phyloP scores from a whole-genome alignment of 2,329 filamentous ascomycete species.

The Basipetospora chlamydospora region DNA sequence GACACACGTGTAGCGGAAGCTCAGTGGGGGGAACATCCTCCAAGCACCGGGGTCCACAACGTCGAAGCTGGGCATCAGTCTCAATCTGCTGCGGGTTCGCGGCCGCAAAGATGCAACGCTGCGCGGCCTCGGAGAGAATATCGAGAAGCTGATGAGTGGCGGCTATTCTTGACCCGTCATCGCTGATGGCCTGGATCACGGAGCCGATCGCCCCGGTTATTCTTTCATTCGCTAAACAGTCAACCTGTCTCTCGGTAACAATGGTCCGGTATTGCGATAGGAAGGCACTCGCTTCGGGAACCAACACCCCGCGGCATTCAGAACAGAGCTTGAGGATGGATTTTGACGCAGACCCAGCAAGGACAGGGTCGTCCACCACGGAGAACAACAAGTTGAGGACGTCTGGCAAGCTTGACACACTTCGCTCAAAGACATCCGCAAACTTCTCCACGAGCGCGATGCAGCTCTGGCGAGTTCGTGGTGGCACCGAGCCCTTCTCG shows the following conservation, averaged over 20 bases:
- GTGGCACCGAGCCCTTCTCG: slow-evolving; percentile 26
- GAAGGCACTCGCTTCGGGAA: slow-evolving; percentile 52
- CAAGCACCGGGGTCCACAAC: slow-evolving; percentile 5
- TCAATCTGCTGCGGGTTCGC: too few relatives aligned
- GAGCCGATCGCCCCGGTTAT: slow-evolving; percentile 61
- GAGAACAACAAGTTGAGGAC: slow-evolving; percentile 63
- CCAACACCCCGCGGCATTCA: slow-evolving; percentile 56
- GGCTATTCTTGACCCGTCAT: slow-evolving; percentile 36
- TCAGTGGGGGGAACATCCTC: slow-evolving; percentile 19
- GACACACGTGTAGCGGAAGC: slow-evolving; percentile 30
- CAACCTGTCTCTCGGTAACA: slow-evolving; percentile 34
- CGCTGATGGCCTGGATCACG: slow-evolving; percentile 57
- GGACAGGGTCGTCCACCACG: slow-evolving; percentile 44
- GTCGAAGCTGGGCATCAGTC: background rate
- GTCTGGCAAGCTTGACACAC: slow-evolving; percentile 50
- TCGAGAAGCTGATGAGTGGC: slow-evolving; percentile 16
- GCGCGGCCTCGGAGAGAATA: slow-evolving; percentile 7
- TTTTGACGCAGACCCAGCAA: slow-evolving; percentile 56
- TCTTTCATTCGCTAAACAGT: slow-evolving; percentile 56
- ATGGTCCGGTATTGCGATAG: slow-evolving; percentile 58
- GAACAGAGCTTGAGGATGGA: slow-evolving; percentile 63
- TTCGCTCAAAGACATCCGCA: slow-evolving; percentile 61
- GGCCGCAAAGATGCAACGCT: too few relatives aligned
- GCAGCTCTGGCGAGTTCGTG: slow-evolving; percentile 51
- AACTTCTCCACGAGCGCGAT: slow-evolving; percentile 59